Evolutionary conservation across 495 filamentous ascomycete genomes (phyloP).

Genomic region (Aspergillus panamensis): DNA sequence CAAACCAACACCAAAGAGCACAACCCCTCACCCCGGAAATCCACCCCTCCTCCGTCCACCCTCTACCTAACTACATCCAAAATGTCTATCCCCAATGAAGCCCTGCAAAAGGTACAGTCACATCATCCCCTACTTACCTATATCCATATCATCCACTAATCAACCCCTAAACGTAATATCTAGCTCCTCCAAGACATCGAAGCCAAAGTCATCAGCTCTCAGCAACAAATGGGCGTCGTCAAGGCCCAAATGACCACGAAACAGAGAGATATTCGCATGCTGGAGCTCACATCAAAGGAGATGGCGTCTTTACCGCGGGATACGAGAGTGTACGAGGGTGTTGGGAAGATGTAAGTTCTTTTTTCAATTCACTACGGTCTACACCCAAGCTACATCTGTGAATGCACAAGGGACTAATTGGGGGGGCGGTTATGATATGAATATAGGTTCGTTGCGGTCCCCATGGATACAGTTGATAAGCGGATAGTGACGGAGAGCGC

Average conservation of each 20-base stretch:
- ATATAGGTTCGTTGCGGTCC: conserved; percentile 78
- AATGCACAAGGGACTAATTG: too few species aligned
- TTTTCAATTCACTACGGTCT: not conserved
- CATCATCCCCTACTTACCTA: not conserved
- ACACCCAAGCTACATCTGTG: not conserved
- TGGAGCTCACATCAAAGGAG: conserved; percentile 84
- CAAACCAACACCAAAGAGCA: not conserved
- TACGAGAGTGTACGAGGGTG: conserved; percentile 87
- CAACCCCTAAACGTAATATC: not conserved
- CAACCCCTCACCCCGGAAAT: not conserved
- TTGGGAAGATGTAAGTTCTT: conserved; percentile 87
- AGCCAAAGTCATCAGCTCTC: conserved; percentile 75
- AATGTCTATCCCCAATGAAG: conserved; percentile 97
- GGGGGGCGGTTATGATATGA: not conserved
- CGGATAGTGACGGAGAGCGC: conserved; percentile 71
- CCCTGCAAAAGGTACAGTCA: conserved; percentile 76
- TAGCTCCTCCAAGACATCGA: conserved; percentile 95
- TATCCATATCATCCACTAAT: conserved; percentile 14
- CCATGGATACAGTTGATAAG: conserved; percentile 67
- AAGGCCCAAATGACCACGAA: conserved; percentile 81
- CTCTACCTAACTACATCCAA: conserved; percentile 20
- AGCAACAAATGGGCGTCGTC: conserved; percentile 88
- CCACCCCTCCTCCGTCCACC: not conserved
- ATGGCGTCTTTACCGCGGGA: conserved; percentile 69
- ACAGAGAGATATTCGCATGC: conserved; percentile 82